Base-by-base conservation (phyloP, 2,329 filamentous ascomycete species). In the Stachybotrys chartarum region DNA sequence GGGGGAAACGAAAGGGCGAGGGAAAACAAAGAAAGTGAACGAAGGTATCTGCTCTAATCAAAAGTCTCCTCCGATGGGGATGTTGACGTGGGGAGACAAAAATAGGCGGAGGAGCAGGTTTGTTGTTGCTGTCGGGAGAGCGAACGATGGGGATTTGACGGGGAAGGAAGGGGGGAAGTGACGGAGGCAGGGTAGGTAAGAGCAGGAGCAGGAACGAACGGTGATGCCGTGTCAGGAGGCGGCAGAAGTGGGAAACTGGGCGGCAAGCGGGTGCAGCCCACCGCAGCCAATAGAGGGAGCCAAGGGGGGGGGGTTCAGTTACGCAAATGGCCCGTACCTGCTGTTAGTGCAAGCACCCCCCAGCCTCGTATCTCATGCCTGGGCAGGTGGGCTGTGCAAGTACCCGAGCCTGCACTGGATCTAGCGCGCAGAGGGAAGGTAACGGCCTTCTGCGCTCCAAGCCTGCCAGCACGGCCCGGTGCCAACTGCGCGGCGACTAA, bases 1-100 rank as follows among this genome's bases (percentile, higher is more conserved):
- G 56, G 54, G 50, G 55, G 51, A 54, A 56, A 57, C 55, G 47
- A 53, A 59, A 63, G 55, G 30, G 17, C 32, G 46, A 53, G 30
- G 52, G 46, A 46, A 35, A 42, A 46, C 51, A 56, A 46, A 4
- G 24, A 24, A 42, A 42, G 35, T 14, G 35, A 47, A 47, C 45
- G 18, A 47, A 14, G 45, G 7, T 10, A 47, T 24, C 24, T 24
- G 45, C 16, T n/a, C 18, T 47, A 17, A 47, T 3, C 45, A 47
- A 47, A 10, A 14, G 14, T 42, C 35, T 42, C 35, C 35, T 42
- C 35, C 35, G 35, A 14, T 14, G 35, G 35, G 35, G 35, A 14
- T 10, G 35, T 42, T 42, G 35, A 42, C 8, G 35, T 42, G 10
- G 35, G 35, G 10, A 14, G 14, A 14, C 3, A 14, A 14, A 14